phyloP scores from a whole-genome alignment of 2,329 filamentous ascomycete genomes.

The Tolypocladium guangdongense region DNA sequence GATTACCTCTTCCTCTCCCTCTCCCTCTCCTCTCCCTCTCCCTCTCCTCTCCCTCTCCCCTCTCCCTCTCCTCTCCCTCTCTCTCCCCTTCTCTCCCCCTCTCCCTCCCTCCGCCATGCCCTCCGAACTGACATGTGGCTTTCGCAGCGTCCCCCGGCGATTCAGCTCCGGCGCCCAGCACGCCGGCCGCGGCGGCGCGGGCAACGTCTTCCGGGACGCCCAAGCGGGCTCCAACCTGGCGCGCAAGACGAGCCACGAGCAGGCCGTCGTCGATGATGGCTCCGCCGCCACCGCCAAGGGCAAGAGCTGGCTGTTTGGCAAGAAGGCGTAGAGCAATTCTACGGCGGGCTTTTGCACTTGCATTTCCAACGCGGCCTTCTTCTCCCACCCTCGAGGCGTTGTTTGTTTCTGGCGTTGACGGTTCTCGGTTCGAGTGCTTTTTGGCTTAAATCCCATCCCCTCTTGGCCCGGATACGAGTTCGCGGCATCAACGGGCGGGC shows the following conservation, averaged over 20 bases:
- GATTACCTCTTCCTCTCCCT: constrained; percentile 22
- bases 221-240: constrained; percentile 26
- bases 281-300: constrained; percentile 24
- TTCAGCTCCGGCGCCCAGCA: constrained; percentile 49
- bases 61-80: neutral
- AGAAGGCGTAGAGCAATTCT: constrained; percentile 26
- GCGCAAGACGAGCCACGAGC: constrained; percentile 17
- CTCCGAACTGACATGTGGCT: neutral
- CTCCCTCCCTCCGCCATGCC: neutral
- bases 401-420: neutral
- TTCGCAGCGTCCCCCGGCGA: constrained; percentile 39
- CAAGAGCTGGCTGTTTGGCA: constrained; percentile 38
- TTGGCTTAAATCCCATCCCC: neutral
- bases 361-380: neutral
- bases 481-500: neutral
- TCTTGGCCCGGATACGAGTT: neutral
- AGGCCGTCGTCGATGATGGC: constrained; percentile 20
- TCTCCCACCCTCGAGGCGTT: neutral
- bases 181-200: constrained; percentile 64
- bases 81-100: neutral
- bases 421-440: neutral
- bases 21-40: neutral
- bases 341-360: neutral
- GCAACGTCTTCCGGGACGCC: constrained; percentile 51
- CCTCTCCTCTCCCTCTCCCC: neutral